phyloP scores from a whole-genome alignment of 306 rosid genomes.

The Pueraria montana region DNA sequence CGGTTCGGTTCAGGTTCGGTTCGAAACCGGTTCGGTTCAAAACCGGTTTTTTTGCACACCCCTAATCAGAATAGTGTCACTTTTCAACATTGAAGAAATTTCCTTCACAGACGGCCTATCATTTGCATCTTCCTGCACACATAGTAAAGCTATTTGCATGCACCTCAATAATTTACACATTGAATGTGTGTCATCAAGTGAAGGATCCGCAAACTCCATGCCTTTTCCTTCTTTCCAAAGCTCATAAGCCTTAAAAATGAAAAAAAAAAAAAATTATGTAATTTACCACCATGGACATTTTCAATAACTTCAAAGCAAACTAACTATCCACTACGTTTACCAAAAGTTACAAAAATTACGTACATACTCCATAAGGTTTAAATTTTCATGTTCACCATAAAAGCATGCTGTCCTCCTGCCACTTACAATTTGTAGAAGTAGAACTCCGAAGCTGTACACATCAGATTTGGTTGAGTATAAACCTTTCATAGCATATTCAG shows the following conservation, averaged over 20 bases:
- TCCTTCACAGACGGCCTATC: conserved; percentile 52
- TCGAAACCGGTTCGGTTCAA: too few species aligned
- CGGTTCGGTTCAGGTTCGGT: too few species aligned
- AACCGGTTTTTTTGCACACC: too few species aligned
- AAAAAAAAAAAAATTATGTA: too few species aligned
- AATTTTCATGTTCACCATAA: conserved; percentile 35
- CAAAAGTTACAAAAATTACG: not conserved
- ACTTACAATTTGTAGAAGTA: conserved; percentile 57
- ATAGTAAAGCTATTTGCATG: conserved; percentile 51
- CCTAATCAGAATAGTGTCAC: conserved; percentile 14
- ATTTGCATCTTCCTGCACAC: conserved; percentile 48
- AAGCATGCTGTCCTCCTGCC: conserved; percentile 2
- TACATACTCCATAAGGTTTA: conserved; percentile 50
- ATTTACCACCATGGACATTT: not conserved
- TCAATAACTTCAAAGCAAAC: not conserved
- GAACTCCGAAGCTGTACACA: conserved; percentile 56
- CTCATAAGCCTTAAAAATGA: too few species aligned
- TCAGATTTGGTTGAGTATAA: conserved; percentile 49
- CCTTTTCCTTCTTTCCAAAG: conserved; percentile 50
- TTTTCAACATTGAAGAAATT: conserved; percentile 54
- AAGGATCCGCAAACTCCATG: conserved; percentile 45
- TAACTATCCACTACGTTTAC: not conserved
- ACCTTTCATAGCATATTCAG: conserved; percentile 46
- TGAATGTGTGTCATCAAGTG: conserved; percentile 51
- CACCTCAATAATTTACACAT: conserved; percentile 48